A percentile compares a stretch with the other conserved stretches of the same genome.
Conservation (phyloP, 768 basidiomycete species). For the Macrolepiota albuminosa region DNA sequence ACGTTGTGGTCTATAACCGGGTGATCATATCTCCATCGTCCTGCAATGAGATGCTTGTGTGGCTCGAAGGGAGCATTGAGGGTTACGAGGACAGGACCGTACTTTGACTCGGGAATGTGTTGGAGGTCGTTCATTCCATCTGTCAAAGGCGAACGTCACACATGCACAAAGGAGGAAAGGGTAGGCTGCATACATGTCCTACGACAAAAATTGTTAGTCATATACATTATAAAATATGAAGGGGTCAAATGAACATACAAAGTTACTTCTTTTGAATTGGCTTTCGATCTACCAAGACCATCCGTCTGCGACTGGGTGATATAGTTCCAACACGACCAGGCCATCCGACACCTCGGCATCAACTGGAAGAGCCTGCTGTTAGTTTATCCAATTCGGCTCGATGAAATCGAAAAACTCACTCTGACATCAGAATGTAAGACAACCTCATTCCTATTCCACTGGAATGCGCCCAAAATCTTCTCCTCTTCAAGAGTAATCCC, state of each 20-base stretch:
- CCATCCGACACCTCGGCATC: conserved; percentile 56
- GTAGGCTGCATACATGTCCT: conserved; percentile 38
- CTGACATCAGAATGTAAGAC: conserved; percentile 60
- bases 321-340: conserved; percentile 83
- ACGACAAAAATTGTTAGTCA: neutral
- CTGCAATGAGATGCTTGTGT: conserved; percentile 36
- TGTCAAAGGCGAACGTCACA: conserved; percentile 13
- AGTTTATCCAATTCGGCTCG: neutral
- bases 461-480: conserved; percentile 49
- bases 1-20: conserved; percentile 58
- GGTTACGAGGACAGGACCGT: conserved; percentile 66
- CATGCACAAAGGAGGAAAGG: neutral
- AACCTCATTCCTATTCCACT: conserved; percentile 66
- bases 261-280: conserved; percentile 53
- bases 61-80: conserved; percentile 70
- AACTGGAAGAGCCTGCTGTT: conserved; percentile 31
- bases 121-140: conserved; percentile 80
- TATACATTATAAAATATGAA: neutral
- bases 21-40: conserved; percentile 61
- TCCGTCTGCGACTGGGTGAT: conserved; percentile 45
- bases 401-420: conserved; percentile 31
- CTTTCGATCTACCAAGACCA: conserved; percentile 15
- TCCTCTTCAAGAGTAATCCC: conserved; percentile 49
- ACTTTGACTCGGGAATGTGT: conserved; percentile 47
- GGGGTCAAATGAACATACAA: conserved; percentile 37